Evolutionary conservation across 306 rosid species (phyloP), one percentile per base, ranked within the genome.

Genomic region (Trichosanthes cucumerina): DNA sequence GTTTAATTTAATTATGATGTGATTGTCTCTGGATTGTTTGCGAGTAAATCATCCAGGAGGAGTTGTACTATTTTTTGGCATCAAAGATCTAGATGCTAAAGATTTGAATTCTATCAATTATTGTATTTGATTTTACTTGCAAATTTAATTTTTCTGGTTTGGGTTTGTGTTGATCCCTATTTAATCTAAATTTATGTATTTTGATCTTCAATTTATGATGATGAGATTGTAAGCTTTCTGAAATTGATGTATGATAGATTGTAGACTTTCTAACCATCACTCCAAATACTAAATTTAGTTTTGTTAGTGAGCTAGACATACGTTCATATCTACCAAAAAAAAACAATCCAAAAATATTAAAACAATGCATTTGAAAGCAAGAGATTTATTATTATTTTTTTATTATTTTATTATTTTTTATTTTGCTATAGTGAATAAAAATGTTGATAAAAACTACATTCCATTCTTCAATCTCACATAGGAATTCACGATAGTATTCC

Each of bases 21-120:
- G 43, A 26, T 50, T 50, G 62, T 31, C 46, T 6, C 44, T 73
- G n/a, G 15, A 33, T 26, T 46, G 24, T 38, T 31, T 4, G 7
- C 18, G 44, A 73, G 26, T 19, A 9, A 31, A 50, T 16, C 62
- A 16, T 33, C 8, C 15, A 8, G 62, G 18, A 49, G 13, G 62
- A 73, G 28, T 49, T 38, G 71, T 36, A 1, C 4, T 72, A 26
- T 72, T 70, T 9, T 23, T 72, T 72, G 58, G 77, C 41, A 46
- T 72, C 43, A 58, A 26, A 47, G n/a, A 71, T 71, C 54, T 6
- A 41, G 76, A 46, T 72, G 77, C 58, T 72, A 47, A 15, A 72
- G 9, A 72, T 72, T 72, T 47, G 77, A 72, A 24, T 49, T 71
- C 43, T 73, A 73, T 47, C 10, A 10, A 31, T 49, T 73, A 28